Evolutionary conservation across 129 eudicot genomes (phyloP).

Genomic region (Logfia minima): DNA sequence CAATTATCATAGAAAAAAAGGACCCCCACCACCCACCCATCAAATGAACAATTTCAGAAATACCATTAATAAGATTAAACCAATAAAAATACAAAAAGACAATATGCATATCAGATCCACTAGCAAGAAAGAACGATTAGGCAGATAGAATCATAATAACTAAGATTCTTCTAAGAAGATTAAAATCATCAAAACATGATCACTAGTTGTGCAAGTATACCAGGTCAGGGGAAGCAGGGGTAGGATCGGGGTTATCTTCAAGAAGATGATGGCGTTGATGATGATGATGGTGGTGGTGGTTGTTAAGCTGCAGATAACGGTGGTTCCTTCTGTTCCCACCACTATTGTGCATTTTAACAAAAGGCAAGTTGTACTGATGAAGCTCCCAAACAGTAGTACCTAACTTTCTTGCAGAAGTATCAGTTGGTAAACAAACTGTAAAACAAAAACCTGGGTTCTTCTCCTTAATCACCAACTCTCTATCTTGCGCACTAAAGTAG

Average conservation of each 20-base stretch:
- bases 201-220: constrained; percentile 20
- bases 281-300: constrained; percentile 43
- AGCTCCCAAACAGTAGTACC: constrained; percentile 89
- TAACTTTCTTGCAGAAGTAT: constrained; percentile 74
- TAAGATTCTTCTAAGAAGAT: constrained; percentile 2
- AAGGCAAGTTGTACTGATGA: constrained; percentile 50
- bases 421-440: constrained; percentile 27
- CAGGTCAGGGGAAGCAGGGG: constrained; percentile 74
- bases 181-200: not conserved
- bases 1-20: constrained; percentile 8
- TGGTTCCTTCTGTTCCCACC: constrained; percentile 36
- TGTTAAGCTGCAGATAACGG: constrained; percentile 51
- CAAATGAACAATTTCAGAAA: constrained; percentile 5
- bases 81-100: not conserved
- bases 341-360: constrained; percentile 58
- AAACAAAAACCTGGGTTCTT: constrained; percentile 10
- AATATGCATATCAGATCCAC: constrained; percentile 14
- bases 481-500: constrained; percentile 27
- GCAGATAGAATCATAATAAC: constrained; percentile 14
- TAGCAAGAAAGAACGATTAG: not conserved
- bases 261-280: constrained; percentile 42
- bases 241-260: constrained; percentile 59
- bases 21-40: constrained; percentile 19
- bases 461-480: constrained; percentile 2
- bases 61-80: constrained; percentile 15